Conservation (phyloP, 2,329 filamentous ascomycete genomes). For the Verticillium zaregamsianum region DNA sequence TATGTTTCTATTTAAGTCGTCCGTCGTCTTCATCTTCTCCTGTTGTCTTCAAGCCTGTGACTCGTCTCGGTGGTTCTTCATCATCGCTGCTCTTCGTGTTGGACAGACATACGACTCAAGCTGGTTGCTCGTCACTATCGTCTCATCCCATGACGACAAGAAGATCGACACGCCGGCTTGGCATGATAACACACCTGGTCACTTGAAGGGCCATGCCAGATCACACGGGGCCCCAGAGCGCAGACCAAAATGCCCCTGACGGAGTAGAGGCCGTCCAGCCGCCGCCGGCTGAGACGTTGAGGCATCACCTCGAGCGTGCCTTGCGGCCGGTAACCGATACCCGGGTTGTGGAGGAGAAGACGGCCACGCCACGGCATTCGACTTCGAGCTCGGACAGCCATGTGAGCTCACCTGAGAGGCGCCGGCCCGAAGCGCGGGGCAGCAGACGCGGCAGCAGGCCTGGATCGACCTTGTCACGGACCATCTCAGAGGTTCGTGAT, state of each 20-base stretch:
- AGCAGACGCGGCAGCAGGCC: neutral
- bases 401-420: neutral
- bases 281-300: slow-evolving; percentile 2
- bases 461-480: neutral
- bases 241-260: neutral
- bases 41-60: neutral
- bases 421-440: neutral
- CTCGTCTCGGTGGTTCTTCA: neutral
- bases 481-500: slow-evolving; percentile 30
- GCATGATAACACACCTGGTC: neutral
- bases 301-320: slow-evolving; percentile 4
- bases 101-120: neutral
- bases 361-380: neutral
- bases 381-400: slow-evolving; percentile 3
- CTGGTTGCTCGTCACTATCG: neutral
- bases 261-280: neutral
- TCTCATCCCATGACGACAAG: neutral
- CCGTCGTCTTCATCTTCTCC: neutral
- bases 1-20: neutral
- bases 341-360: neutral
- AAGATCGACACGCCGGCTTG: neutral
- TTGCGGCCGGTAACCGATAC: slow-evolving; percentile 1
- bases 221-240: neutral
- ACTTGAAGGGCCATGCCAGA: neutral
- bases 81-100: neutral